Evolutionary conservation across 768 basidiomycete genomes (phyloP).

Genomic region (Mycena rebaudengoi): DNA sequence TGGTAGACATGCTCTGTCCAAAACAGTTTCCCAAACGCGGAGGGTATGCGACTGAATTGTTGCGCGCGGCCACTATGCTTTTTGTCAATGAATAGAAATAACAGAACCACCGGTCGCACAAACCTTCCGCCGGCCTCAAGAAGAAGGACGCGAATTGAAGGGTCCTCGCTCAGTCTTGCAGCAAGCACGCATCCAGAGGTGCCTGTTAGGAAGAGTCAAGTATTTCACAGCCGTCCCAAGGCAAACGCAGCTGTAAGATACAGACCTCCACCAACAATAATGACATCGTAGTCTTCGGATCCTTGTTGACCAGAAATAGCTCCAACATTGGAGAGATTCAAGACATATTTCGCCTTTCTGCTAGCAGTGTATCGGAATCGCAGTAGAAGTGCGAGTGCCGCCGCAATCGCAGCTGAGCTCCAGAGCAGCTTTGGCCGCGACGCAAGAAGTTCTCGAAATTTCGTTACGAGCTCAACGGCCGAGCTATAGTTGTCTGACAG

Average conservation of each 20-base stretch:
- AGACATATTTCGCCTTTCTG: conserved; percentile 14
- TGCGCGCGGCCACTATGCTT: conserved; percentile 52
- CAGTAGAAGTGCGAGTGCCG: conserved; percentile 14
- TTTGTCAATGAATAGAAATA: background rate
- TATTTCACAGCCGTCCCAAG: too few relatives aligned
- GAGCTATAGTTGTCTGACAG: background rate
- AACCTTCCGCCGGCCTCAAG: conserved; percentile 72
- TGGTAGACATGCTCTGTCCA: conserved; percentile 58
- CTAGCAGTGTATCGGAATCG: background rate
- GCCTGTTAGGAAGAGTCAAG: conserved; percentile 48
- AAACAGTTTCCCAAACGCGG: conserved; percentile 52
- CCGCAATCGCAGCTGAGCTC: conserved; percentile 8
- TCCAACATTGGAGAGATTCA: conserved; percentile 24
- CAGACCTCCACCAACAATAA: conserved; percentile 65
- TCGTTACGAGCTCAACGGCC: background rate
- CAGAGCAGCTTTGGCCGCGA: conserved; percentile 2
- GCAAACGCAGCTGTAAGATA: too few relatives aligned
- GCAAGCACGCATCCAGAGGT: conserved; percentile 72
- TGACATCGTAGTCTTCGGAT: conserved; percentile 48
- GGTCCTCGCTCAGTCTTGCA: conserved; percentile 64
- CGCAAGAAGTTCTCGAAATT: conserved; percentile 3
- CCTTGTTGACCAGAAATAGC: background rate
- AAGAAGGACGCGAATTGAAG: conserved; percentile 59
- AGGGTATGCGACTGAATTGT: conserved; percentile 52
- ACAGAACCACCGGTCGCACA: background rate